Evolutionary conservation across 257 asterid genomes (phyloP).

Genomic region (Solanum neorickii): DNA sequence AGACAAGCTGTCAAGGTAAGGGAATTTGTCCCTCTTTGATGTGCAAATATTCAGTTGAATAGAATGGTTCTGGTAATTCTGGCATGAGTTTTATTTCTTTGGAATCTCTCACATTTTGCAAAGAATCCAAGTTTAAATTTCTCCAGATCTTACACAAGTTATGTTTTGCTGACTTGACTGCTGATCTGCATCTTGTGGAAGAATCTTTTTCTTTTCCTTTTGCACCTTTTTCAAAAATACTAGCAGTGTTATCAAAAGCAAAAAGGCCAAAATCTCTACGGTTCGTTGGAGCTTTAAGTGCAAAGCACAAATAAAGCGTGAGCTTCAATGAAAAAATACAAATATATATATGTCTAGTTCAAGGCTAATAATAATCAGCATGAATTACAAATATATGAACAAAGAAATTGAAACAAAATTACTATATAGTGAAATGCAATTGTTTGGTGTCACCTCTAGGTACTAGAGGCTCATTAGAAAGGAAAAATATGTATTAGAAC

Average conservation of each 20-base stretch:
- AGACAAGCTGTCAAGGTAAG: constrained; percentile 87
- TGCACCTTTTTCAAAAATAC: neutral
- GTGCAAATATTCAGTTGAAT: neutral
- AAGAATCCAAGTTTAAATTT: neutral
- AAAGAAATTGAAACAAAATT: neutral
- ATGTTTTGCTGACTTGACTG: neutral
- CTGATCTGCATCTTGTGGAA: neutral
- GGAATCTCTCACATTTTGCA: neutral
- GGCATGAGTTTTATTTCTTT: neutral
- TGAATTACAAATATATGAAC: neutral
- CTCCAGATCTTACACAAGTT: neutral
- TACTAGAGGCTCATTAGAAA: neutral
- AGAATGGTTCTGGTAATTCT: neutral
- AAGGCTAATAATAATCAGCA: neutral
- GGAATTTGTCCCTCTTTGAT: neutral
- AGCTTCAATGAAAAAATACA: neutral
- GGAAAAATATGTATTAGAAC: neutral
- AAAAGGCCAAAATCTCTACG: neutral
- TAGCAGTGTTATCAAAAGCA: neutral
- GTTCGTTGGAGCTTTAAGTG: neutral
- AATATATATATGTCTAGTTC: neutral
- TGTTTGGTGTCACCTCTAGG: neutral
- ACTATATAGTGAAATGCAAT: neutral
- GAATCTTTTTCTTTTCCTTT: neutral
- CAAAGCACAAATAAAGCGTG: neutral